A percentile compares a stretch with the other conserved stretches of the same genome.
phyloP scores from a whole-genome alignment of 768 basidiomycete species.

The Hygrocybe punicea region DNA sequence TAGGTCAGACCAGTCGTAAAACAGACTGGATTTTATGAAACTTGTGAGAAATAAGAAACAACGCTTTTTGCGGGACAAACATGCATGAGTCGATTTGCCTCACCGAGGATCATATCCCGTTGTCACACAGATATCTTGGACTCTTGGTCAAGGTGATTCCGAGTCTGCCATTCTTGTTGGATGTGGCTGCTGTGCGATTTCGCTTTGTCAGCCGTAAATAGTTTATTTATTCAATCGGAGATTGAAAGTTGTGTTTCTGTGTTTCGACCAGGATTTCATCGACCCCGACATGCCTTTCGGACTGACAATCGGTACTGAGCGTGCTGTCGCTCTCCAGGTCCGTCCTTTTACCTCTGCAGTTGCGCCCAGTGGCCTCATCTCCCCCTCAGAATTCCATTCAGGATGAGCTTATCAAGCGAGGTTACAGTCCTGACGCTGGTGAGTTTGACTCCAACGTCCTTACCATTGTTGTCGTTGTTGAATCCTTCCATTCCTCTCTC shows the following conservation, averaged over 20 bases:
- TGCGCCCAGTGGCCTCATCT: conserved; percentile 14
- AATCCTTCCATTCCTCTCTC: conserved; percentile 7
- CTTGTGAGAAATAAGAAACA: no score
- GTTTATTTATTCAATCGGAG: no score
- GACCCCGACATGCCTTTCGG: conserved; percentile 58
- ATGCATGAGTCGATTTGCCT: no score
- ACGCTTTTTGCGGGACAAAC: no score
- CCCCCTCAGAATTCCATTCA: conserved; percentile 63
- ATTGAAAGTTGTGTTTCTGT: no score
- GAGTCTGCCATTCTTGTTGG: not conserved
- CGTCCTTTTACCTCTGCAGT: conserved; percentile 10
- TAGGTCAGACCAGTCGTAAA: no score
- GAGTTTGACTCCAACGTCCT: no score
- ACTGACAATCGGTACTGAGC: conserved; percentile 75
- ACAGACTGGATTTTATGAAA: no score
- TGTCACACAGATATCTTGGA: not conserved
- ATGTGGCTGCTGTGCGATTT: no score
- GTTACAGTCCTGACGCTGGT: conserved; percentile 77
- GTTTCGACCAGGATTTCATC: no score
- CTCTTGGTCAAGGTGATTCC: not conserved
- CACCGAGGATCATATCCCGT: not conserved
- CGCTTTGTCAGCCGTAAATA: no score
- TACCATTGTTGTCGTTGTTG: no score
- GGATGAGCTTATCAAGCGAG: conserved; percentile 72
- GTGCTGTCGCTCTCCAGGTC: conserved; percentile 69